phyloP scores from a whole-genome alignment of 2,329 filamentous ascomycete genomes.

The Bipolaris bicolor region DNA sequence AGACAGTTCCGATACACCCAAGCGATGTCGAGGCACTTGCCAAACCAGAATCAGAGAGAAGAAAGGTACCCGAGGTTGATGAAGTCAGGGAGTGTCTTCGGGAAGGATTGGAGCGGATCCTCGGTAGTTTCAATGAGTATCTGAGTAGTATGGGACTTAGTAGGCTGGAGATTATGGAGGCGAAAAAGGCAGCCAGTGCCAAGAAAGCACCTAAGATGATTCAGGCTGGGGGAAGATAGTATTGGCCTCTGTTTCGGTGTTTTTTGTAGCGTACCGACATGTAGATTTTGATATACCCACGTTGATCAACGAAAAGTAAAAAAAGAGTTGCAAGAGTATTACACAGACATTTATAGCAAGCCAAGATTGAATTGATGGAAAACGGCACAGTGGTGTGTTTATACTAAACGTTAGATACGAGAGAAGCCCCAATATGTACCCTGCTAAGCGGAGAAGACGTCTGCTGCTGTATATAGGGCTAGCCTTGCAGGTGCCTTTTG shows the following conservation, averaged over 20 bases:
- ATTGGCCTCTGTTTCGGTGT: not conserved
- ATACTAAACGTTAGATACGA: not conserved
- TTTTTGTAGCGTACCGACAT: not conserved
- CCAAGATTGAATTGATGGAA: not conserved
- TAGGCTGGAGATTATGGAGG: conserved; percentile 73
- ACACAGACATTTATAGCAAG: not conserved
- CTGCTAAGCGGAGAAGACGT: not conserved
- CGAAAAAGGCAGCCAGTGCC: conserved; percentile 34
- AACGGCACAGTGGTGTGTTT: not conserved
- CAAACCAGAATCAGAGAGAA: conserved; percentile 53
- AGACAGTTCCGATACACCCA: conserved; percentile 71
- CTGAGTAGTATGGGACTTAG: conserved; percentile 72
- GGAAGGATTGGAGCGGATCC: conserved; percentile 67
- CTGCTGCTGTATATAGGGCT: too few relatives aligned
- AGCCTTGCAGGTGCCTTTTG: too few relatives aligned
- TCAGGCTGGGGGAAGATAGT: conserved; percentile 10
- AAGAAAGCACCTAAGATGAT: conserved; percentile 34
- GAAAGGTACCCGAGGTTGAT: conserved; percentile 69
- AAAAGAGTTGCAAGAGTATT: not conserved
- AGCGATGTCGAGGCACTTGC: conserved; percentile 69
- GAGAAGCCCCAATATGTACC: not conserved
- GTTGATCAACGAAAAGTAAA: not conserved
- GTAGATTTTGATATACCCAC: conserved; percentile 6
- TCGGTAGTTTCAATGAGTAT: conserved; percentile 77
- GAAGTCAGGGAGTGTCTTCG: conserved; percentile 70